A percentile compares a stretch with the other conserved stretches of the same genome.
Evolutionary conservation across 495 filamentous ascomycete species (phyloP).

Genomic region (Chaetomidium leptoderma): DNA sequence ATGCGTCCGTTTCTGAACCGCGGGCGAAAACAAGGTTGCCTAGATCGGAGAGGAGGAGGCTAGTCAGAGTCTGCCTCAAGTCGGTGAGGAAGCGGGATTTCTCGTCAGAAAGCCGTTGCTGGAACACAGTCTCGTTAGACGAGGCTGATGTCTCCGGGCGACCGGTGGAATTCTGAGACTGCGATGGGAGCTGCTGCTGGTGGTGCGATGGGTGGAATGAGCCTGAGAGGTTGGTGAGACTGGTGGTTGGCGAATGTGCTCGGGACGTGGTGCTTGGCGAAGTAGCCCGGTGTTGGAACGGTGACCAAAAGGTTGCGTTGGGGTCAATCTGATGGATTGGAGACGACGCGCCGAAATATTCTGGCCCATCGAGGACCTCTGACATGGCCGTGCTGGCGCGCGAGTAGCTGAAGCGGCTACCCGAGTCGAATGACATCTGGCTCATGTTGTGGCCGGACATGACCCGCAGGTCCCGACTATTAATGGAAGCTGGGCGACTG

Average conservation of each 20-base stretch:
- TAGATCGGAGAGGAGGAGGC: conserved; percentile 84
- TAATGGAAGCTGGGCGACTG: conserved; percentile 35
- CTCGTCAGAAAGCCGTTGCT: conserved; percentile 49
- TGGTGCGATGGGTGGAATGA: conserved; percentile 42
- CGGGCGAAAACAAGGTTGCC: conserved; percentile 77
- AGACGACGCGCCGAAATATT: conserved; percentile 63
- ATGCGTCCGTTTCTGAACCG: conserved; percentile 88
- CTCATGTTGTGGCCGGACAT: conserved; percentile 54
- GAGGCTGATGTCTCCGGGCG: conserved; percentile 54
- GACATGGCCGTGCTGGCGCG: conserved; percentile 52
- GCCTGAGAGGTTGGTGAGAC: conserved; percentile 47
- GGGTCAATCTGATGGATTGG: conserved; percentile 73
- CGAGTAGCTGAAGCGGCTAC: conserved; percentile 55
- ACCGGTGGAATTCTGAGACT: conserved; percentile 38
- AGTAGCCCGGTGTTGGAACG: conserved; percentile 62
- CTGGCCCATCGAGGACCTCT: conserved; percentile 64
- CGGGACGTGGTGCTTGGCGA: conserved; percentile 55
- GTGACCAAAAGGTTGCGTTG: conserved; percentile 82
- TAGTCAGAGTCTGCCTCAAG: conserved; percentile 73
- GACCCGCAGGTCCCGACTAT: conserved; percentile 46
- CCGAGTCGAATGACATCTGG: conserved; percentile 64
- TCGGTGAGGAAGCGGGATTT: conserved; percentile 67
- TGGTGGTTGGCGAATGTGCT: conserved; percentile 54
- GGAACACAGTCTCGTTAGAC: conserved; percentile 55
- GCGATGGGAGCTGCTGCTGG: conserved; percentile 36